A percentile compares a stretch with the other conserved stretches of the same genome.
Evolutionary conservation across 441 rosid species (phyloP).

Genomic region (Heliophila coronopifolia): DNA sequence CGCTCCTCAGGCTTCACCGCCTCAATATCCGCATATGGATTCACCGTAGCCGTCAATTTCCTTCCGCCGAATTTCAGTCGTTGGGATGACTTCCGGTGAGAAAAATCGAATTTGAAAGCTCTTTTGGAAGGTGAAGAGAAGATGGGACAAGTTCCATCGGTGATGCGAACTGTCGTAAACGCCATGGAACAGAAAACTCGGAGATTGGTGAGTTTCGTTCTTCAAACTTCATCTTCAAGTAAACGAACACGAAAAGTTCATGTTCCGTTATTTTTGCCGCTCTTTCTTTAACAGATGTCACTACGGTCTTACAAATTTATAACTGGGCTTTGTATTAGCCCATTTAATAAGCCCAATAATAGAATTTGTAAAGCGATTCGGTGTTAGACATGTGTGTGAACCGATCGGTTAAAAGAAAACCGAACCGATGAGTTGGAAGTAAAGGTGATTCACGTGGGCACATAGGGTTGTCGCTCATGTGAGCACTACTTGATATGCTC

Average conservation of each 20-base stretch:
- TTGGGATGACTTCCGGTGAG: background rate
- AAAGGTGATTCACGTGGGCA: constrained; percentile 46
- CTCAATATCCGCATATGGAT: constrained; percentile 23
- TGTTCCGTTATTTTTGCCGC: too few relatives aligned
- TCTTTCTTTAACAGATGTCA: too few relatives aligned
- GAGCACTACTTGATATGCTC: constrained; percentile 28
- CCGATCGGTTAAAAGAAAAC: constrained; percentile 2
- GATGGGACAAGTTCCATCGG: constrained; percentile 19
- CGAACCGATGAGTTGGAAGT: constrained; percentile 24
- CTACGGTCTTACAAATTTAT: background rate
- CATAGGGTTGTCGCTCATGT: constrained; percentile 51
- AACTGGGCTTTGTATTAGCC: background rate
- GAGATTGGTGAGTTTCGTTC: background rate
- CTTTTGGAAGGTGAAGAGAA: background rate
- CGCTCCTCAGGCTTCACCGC: constrained; percentile 11
- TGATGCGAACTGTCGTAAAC: constrained; percentile 8
- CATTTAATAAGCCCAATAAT: background rate
- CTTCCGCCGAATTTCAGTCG: background rate
- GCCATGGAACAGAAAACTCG: constrained; percentile 18
- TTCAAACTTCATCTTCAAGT: constrained; percentile 19
- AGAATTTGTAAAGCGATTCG: background rate
- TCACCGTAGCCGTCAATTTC: constrained; percentile 7
- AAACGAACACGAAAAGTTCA: constrained; percentile 15
- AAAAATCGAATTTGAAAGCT: background rate
- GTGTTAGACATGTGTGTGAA: background rate